Percentiles rank a stretch among this genome's conserved stretches.
phyloP scores from a whole-genome alignment of 495 filamentous ascomycete species.

The Penicillium fimorum region DNA sequence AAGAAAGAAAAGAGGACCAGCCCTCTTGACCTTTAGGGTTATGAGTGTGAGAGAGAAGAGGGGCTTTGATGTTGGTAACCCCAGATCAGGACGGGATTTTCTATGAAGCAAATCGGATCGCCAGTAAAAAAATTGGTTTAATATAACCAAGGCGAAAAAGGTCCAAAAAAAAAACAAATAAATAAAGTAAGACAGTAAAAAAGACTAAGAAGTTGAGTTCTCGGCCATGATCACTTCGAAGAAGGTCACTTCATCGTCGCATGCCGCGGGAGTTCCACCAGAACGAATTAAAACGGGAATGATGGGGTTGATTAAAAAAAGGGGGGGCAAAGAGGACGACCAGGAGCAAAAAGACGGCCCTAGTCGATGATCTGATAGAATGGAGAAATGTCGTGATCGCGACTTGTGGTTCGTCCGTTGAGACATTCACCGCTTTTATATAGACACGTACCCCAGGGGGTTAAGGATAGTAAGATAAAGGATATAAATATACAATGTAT shows the following conservation, averaged over 20 bases:
- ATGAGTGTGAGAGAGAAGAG: slow-evolving; percentile 2
- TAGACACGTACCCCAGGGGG: not conserved
- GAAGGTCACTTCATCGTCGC: slow-evolving; percentile 3
- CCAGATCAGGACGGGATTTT: slow-evolving; percentile 23
- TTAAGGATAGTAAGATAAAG: too few relatives aligned
- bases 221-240: slow-evolving; percentile 9
- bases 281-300: slow-evolving; percentile 12
- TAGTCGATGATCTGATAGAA: slow-evolving; percentile 50
- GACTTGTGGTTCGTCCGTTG: slow-evolving; percentile 30
- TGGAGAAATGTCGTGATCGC: slow-evolving; percentile 54
- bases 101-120: slow-evolving; percentile 13
- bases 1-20: slow-evolving; percentile 5
- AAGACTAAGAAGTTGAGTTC: slow-evolving; percentile 5
- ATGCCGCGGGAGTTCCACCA: slow-evolving; percentile 9
- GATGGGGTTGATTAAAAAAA: slow-evolving; percentile 11
- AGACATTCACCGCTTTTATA: slow-evolving; percentile 26
- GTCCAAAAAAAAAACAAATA: slow-evolving; percentile 6
- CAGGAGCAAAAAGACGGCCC: slow-evolving; percentile 20
- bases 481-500: not conserved
- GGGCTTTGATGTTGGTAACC: slow-evolving; percentile 12
- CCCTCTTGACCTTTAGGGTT: slow-evolving; percentile 16
- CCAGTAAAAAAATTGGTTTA: slow-evolving; percentile 4
- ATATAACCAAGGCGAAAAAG: slow-evolving; percentile 12
- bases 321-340: not conserved
- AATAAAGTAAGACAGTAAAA: not conserved